Conservation (phyloP, 2,329 filamentous ascomycete genomes). For the Colletotrichum higginsianum region DNA sequence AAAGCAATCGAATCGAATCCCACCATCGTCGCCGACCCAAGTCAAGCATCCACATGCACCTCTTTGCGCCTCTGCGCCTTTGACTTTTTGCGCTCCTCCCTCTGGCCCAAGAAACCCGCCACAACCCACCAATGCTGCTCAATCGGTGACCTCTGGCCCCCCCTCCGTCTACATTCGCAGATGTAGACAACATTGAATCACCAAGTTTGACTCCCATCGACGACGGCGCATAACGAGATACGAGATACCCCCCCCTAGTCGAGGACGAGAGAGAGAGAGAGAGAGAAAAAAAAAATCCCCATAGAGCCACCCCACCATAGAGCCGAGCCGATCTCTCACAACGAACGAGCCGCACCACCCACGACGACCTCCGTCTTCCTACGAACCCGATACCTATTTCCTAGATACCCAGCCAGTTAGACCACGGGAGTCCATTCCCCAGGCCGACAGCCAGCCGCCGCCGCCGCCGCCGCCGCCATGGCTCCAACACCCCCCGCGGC, state of each 20-base stretch:
- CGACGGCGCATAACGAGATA: neutral
- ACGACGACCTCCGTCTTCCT: neutral
- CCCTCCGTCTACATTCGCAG: neutral
- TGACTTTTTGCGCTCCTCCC: neutral
- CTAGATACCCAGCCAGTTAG: neutral
- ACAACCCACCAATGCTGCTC: slow-evolving; percentile 13
- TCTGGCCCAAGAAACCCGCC: neutral
- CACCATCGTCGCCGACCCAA: slow-evolving; percentile 44
- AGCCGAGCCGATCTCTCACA: neutral
- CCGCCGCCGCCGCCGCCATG: slow-evolving; percentile 36
- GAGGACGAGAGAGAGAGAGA: neutral
- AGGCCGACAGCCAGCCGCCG: slow-evolving; percentile 15
- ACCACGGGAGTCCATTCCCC: neutral
- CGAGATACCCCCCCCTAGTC: neutral
- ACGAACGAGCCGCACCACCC: neutral
- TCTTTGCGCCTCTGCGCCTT: neutral
- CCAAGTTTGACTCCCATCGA: neutral
- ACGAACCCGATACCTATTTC: neutral
- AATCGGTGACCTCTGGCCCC: slow-evolving; percentile 2
- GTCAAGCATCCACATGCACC: slow-evolving; percentile 15
- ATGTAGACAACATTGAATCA: slow-evolving; percentile 1
- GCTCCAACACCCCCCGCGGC: slow-evolving; percentile 27
- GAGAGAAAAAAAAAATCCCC: slow-evolving; percentile 6
- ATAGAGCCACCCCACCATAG: slow-evolving; percentile 6
- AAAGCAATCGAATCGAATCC: slow-evolving; percentile 15